Percentiles rank a stretch among this genome's conserved stretches.
Conservation (phyloP, 306 rosid species). For the Rosa persica region DNA sequence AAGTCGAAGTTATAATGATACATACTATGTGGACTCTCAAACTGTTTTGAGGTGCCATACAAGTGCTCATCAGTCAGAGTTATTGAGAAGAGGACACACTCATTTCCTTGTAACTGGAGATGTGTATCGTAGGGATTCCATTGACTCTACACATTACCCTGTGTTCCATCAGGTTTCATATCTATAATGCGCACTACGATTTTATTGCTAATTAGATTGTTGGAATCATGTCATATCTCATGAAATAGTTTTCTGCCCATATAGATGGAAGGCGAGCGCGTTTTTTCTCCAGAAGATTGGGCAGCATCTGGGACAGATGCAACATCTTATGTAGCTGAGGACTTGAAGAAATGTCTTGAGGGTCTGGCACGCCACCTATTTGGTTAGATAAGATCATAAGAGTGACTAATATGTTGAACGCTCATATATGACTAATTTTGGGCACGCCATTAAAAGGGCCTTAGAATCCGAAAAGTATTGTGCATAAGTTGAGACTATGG, state of each 20-base stretch:
- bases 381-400: conserved; percentile 47
- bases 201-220: conserved; percentile 22
- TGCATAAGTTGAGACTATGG: neutral
- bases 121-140: conserved; percentile 96
- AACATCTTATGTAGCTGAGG: conserved; percentile 74
- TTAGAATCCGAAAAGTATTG: neutral
- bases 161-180: conserved; percentile 85
- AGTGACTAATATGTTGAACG: neutral
- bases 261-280: conserved; percentile 95
- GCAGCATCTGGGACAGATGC: conserved; percentile 62
- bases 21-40: conserved; percentile 72
- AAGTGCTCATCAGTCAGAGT: conserved; percentile 94
- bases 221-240: conserved; percentile 12
- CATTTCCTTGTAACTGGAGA: conserved; percentile 99
- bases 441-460: neutral
- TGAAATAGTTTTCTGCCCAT: conserved; percentile 20
- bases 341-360: conserved; percentile 91
- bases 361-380: conserved; percentile 87
- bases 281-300: conserved; percentile 76
- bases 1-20: conserved; percentile 90
- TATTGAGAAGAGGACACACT: conserved; percentile 71
- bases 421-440: neutral
- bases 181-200: conserved; percentile 10
- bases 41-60: conserved; percentile 93
- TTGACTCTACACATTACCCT: conserved; percentile 95